Conservation (phyloP, 148 eudicot genomes). For the Talinum fruticosum region DNA sequence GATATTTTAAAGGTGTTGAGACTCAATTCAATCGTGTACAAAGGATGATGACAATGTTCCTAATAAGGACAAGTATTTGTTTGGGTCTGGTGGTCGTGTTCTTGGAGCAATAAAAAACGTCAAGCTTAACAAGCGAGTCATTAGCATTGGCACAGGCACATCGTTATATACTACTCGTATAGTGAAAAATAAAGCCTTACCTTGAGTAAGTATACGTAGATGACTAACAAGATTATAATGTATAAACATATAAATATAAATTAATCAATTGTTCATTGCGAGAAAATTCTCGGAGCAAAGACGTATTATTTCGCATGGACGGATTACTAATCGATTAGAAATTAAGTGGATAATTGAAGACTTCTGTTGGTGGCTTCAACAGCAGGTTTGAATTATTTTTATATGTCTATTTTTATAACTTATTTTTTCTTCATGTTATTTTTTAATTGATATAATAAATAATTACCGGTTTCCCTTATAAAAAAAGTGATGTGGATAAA, state of each 20-base stretch:
- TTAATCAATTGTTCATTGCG: too few relatives aligned
- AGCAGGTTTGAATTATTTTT: neutral
- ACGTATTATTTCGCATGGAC: neutral
- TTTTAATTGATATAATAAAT: neutral
- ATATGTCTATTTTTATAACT: neutral
- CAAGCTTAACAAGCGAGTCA: neutral
- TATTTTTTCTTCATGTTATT: neutral
- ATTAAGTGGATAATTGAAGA: neutral
- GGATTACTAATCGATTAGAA: neutral
- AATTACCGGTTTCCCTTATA: neutral
- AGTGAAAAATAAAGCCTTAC: neutral
- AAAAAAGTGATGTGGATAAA: neutral
- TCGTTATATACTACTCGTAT: neutral
- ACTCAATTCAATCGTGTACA: neutral
- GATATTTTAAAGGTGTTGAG: slow-evolving; percentile 5
- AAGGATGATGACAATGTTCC: neutral
- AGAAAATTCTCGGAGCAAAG: neutral
- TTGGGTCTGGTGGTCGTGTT: neutral
- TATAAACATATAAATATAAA: too few relatives aligned
- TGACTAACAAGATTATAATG: too few relatives aligned
- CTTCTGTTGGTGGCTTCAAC: neutral
- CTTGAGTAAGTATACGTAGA: neutral
- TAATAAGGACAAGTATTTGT: neutral
- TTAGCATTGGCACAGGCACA: neutral
- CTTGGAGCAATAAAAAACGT: neutral